Conservation (phyloP, 305 asterid genomes). For the Fraxinus ornus region DNA sequence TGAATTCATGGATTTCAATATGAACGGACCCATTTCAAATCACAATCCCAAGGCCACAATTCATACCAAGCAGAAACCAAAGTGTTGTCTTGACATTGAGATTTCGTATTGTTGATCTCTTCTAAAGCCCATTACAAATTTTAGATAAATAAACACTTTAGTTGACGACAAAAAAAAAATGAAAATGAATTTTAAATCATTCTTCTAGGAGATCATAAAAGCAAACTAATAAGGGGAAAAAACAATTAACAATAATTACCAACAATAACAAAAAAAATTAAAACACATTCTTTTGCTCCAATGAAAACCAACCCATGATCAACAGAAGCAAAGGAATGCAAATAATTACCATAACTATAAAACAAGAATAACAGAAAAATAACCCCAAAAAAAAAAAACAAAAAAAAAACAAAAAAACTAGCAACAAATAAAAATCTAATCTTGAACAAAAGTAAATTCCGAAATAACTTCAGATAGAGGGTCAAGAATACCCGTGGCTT, state of each 20-base stretch:
- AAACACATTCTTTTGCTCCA: background rate
- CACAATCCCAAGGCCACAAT: background rate
- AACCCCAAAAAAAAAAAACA: background rate
- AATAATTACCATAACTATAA: background rate
- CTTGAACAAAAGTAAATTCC: background rate
- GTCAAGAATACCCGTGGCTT: constrained; percentile 36
- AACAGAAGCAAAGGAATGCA: background rate
- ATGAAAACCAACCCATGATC: background rate
- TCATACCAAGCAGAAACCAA: background rate
- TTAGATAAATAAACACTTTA: background rate
- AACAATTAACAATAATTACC: background rate
- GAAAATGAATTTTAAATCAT: background rate
- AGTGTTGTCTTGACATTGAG: background rate
- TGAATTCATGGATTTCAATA: background rate
- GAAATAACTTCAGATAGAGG: constrained; percentile 4
- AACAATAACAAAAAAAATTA: background rate
- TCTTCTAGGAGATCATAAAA: background rate
- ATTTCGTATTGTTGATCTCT: background rate
- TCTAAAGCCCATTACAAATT: background rate
- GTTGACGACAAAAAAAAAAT: background rate
- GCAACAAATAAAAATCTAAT: background rate
- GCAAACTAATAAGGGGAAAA: constrained; percentile 2
- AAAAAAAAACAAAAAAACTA: too few relatives aligned
- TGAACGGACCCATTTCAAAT: background rate
- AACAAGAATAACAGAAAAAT: background rate